Evolutionary conservation across 805 yeast genomes (phyloP), one percentile per base, ranked within the genome.

Genomic region (Starmera quercuum): DNA sequence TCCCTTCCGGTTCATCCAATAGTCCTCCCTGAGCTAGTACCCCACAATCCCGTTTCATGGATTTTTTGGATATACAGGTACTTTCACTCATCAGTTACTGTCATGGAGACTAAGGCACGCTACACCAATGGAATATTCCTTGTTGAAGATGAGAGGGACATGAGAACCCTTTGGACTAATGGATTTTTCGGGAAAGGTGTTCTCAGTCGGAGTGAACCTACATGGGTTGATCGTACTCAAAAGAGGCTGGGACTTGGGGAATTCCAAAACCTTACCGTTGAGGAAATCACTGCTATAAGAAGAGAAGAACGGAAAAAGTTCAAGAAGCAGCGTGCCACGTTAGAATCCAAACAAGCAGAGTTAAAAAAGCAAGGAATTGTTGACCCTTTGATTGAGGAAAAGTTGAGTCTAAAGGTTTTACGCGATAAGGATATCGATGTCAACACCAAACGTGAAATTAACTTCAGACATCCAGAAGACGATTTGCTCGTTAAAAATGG

Each of bases 111-210:
- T n/a, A 41, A 46, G 9, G 48, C 54, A 6, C 51, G 48, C 7
- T 37, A 72, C 42, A 60, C 56, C 27, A 71, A 53, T 25, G 54
- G 54, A 3, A 36, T 46, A 6, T 51, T 52, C 24, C 47, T 53
- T 10, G 69, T 82, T 4, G 43, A 41, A 3, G 63, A 64, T 29
- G 56, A 55, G 2, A 42, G 49, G 0, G 76, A 68, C 21, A 78
- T 80, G 75, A 44, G 48, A 15, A 56, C 57, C 26, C 59, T 92
- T 3, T 92, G 97, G 97, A 58, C 65, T 13, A 70, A 70, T 45
- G 98, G 98, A 2, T 92, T 87, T 51, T 92, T 86, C 52, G 98
- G 98, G 6, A 92, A 90, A 50, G 98, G 97, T 2, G 72, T 74
- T 3, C 61, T 87, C 29, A 83, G 95, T 23, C 66, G 98, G 42